These are phyloP conservation scores for Grosmannia penicillata DNA, from an alignment of 2,329 filamentous ascomycete species.

Conservation along the genomic window DNA sequence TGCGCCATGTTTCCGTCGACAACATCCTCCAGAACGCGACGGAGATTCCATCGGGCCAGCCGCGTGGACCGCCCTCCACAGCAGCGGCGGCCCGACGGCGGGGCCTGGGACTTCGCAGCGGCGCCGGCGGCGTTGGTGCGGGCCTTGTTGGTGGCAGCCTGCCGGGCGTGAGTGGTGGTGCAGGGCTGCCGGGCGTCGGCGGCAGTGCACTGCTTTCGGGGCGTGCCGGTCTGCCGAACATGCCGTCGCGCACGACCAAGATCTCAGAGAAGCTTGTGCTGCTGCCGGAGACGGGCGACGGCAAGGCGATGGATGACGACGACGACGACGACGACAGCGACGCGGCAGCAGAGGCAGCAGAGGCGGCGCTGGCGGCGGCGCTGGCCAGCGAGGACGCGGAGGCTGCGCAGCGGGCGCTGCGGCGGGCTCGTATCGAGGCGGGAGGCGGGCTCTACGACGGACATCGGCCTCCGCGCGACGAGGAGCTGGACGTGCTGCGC, in stretches of 20 bases:
- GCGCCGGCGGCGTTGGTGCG: conserved; percentile 16
- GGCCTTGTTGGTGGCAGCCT: background rate
- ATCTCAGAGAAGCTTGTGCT: conserved; percentile 95
- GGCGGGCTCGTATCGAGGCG: conserved; percentile 22
- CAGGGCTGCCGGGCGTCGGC: conserved; percentile 17
- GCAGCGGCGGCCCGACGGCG: conserved; percentile 4
- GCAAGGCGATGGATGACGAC: conserved; percentile 33
- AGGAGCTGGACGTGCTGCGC: conserved; percentile 49
- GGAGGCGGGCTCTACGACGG: conserved; percentile 12
- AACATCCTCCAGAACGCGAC: conserved; percentile 88
- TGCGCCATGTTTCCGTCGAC: conserved; percentile 78
- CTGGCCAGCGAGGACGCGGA: conserved; percentile 43
- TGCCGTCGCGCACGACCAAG: conserved; percentile 82
- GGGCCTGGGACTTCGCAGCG: conserved; percentile 12
- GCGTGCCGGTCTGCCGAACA: conserved; percentile 32
- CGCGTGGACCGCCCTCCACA: conserved; percentile 41
- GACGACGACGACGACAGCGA: conserved; percentile 42
- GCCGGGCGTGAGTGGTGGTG: conserved; percentile 6
- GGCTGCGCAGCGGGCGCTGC: conserved; percentile 24
- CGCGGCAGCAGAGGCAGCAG: conserved; percentile 23
- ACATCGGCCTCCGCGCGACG: conserved; percentile 47
- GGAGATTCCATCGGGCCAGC: conserved; percentile 89
- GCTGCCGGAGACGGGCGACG: conserved; percentile 61
- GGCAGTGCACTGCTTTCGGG: background rate
- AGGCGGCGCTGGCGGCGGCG: conserved; percentile 1